These are phyloP conservation scores for Isatis tinctoria DNA, from an alignment of 345 rosid genomes.

Conservation along the genomic window DNA sequence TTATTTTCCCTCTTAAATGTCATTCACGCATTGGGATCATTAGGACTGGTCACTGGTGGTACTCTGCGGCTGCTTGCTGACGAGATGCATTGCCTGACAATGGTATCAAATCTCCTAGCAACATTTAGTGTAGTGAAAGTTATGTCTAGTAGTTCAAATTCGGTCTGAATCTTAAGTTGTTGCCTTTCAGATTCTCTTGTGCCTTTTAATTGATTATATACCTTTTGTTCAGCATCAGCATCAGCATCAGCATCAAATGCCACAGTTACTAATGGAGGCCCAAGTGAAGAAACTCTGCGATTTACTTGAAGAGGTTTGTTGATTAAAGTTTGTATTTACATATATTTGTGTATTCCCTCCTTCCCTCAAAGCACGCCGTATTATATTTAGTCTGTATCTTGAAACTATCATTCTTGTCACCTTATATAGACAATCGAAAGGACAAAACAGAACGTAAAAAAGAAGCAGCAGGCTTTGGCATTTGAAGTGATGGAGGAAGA, in stretches of 20 bases:
- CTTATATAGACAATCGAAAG: conserved; percentile 55
- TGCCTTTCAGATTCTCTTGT: conserved; percentile 1
- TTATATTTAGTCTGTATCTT: no score
- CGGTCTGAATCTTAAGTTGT: conserved; percentile 1
- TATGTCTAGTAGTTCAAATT: conserved; percentile 8
- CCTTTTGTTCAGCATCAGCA: conserved; percentile 52
- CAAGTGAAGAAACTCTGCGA: conserved; percentile 66
- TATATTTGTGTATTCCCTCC: no score
- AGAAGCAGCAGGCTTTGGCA: conserved; percentile 93
- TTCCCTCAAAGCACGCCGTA: no score
- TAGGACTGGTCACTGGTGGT: conserved; percentile 93
- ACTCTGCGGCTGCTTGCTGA: conserved; percentile 87
- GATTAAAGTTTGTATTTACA: no score
- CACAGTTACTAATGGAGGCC: conserved; percentile 68
- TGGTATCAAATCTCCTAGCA: conserved; percentile 39
- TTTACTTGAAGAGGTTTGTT: conserved; percentile 70
- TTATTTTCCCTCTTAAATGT: no score
- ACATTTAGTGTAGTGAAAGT: background rate
- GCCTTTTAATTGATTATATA: background rate
- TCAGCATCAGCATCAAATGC: no score
- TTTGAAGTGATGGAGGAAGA: conserved; percentile 98
- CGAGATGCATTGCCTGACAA: conserved; percentile 87
- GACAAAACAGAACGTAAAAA: conserved; percentile 79
- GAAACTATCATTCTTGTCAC: background rate
- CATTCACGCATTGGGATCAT: conserved; percentile 71